These are phyloP conservation scores for Sporothrix brunneoviolacea DNA, from an alignment of 2,329 filamentous ascomycete genomes.

Conservation along the genomic window DNA sequence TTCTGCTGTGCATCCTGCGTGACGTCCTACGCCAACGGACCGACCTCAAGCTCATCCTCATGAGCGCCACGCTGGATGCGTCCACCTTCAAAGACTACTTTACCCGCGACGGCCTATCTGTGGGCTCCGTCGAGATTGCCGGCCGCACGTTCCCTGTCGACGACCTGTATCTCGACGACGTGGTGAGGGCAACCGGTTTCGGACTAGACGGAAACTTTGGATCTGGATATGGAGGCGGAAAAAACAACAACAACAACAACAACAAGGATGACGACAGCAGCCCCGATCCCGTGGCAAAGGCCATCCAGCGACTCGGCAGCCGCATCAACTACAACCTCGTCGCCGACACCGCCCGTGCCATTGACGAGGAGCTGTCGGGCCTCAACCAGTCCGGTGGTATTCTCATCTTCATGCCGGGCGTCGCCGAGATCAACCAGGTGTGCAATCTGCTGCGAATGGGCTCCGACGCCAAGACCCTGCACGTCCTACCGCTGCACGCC, in stretches of 20 bases:
- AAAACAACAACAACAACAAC: background rate
- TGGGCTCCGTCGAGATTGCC: slow-evolving; percentile 78
- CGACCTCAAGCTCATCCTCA: slow-evolving; percentile 83
- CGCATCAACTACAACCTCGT: slow-evolving; percentile 90
- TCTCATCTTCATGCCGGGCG: slow-evolving; percentile 90
- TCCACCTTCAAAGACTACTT: slow-evolving; percentile 82
- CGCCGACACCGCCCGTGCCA: slow-evolving; percentile 68
- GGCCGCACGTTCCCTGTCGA: slow-evolving; percentile 85
- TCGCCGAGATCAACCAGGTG: slow-evolving; percentile 81
- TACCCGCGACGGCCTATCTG: slow-evolving; percentile 55
- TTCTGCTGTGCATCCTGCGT: slow-evolving; percentile 78
- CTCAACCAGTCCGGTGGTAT: slow-evolving; percentile 73
- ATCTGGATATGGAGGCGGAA: background rate
- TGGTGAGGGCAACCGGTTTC: slow-evolving; percentile 74
- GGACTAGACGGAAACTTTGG: slow-evolving; percentile 28
- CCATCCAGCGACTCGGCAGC: slow-evolving; percentile 66
- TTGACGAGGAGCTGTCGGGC: slow-evolving; percentile 66
- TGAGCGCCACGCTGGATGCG: slow-evolving; percentile 94
- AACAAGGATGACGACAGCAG: background rate
- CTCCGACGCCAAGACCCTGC: slow-evolving; percentile 42
- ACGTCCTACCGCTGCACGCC: slow-evolving; percentile 84
- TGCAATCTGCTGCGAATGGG: slow-evolving; percentile 57
- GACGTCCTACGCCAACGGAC: slow-evolving; percentile 69
- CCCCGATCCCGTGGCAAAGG: slow-evolving; percentile 57
- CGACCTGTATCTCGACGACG: slow-evolving; percentile 84